Evolutionary conservation across 306 rosid genomes (phyloP).

Genomic region (Crataegus laevigata): DNA sequence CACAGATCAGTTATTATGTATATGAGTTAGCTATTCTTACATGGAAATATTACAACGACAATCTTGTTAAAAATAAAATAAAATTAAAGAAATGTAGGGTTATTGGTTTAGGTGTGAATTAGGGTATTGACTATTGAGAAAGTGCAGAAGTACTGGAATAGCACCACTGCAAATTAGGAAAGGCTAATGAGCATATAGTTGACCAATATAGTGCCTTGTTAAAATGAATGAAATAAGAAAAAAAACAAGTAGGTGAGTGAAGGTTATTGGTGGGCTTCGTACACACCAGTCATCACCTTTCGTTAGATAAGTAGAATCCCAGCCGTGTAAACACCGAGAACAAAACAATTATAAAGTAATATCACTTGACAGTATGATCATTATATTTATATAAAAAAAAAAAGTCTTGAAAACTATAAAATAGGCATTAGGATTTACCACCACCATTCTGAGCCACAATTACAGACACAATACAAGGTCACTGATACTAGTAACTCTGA

Average conservation of each 20-base stretch:
- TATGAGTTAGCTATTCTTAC: background rate
- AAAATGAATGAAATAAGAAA: background rate
- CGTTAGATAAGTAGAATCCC: background rate
- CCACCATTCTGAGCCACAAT: background rate
- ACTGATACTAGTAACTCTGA: too few relatives aligned
- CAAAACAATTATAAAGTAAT: background rate
- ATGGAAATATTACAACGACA: background rate
- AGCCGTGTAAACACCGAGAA: background rate
- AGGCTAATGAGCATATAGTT: background rate
- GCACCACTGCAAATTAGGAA: background rate
- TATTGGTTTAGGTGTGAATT: background rate
- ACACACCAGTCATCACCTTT: background rate
- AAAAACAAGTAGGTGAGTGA: too few relatives aligned
- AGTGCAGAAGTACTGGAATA: background rate
- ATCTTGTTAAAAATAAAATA: background rate
- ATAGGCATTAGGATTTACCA: too few relatives aligned
- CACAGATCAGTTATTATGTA: background rate
- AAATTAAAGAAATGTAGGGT: background rate
- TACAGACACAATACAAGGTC: background rate
- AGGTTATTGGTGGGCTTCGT: background rate
- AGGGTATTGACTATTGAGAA: background rate
- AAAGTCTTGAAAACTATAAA: too few relatives aligned
- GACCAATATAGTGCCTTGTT: background rate
- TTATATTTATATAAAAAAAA: too few relatives aligned
- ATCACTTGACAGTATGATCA: accelerated